Conservation (phyloP, 2,329 filamentous ascomycete genomes). For the Epichloe typhina region DNA sequence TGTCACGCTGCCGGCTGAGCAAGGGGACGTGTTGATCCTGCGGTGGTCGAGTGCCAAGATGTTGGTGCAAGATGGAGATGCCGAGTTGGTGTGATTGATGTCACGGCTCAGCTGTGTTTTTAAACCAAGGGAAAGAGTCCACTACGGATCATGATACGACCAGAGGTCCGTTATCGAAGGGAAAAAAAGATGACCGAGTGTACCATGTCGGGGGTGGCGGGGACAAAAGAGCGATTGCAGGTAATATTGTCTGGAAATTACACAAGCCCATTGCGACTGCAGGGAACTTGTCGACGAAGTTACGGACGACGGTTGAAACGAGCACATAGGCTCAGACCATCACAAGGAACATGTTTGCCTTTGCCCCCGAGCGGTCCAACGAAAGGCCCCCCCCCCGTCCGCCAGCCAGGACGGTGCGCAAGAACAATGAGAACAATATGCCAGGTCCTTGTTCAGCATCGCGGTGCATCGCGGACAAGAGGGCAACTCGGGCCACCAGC, state of each 20-base stretch:
- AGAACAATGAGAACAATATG: background rate
- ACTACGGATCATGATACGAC: too few species aligned
- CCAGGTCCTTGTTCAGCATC: background rate
- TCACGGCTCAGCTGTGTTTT: background rate
- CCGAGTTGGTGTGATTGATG: slow-evolving; percentile 46
- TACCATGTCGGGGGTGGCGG: too few species aligned
- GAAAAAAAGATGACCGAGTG: too few species aligned
- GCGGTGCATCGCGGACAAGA: background rate
- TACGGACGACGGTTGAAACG: background rate
- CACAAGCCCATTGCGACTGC: too few species aligned
- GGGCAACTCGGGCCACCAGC: background rate
- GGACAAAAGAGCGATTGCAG: too few species aligned
- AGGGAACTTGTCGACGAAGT: background rate
- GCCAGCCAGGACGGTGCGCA: background rate
- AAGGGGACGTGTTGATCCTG: slow-evolving; percentile 55
- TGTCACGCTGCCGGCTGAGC: slow-evolving; percentile 40
- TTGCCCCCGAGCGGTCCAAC: background rate
- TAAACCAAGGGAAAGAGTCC: too few species aligned
- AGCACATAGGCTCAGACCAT: too few species aligned
- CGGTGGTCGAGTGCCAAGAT: slow-evolving; percentile 61
- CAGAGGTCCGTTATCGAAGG: too few species aligned
- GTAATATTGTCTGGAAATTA: too few species aligned
- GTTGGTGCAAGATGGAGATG: slow-evolving; percentile 39
- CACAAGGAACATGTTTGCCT: background rate
- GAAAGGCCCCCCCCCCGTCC: too few species aligned